Evolutionary conservation across 164 flowering plant genomes (phyloP).

Genomic region (Buxus sempervirens): DNA sequence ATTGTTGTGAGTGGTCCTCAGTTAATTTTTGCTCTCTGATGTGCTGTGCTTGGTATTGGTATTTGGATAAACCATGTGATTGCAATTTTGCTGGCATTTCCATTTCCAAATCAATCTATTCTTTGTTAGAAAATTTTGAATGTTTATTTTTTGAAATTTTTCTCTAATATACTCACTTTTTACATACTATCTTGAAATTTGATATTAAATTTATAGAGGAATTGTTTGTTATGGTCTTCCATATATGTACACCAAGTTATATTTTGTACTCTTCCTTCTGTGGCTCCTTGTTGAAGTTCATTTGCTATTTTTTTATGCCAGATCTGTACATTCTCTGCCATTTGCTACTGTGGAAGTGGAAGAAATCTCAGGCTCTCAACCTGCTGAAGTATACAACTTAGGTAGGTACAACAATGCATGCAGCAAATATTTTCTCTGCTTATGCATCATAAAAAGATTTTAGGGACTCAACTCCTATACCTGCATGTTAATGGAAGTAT

Average conservation of each 20-base stretch:
- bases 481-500: background rate
- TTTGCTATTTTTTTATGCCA: conserved; percentile 23
- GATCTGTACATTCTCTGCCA: conserved; percentile 49
- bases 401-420: conserved; percentile 44
- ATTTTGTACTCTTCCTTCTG: background rate
- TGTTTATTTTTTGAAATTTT: background rate
- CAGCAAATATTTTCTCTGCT: background rate
- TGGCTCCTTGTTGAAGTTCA: background rate
- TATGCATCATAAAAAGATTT: background rate
- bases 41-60: background rate
- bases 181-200: background rate
- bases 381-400: conserved; percentile 84
- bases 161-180: background rate
- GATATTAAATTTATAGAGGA: background rate
- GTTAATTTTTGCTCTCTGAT: background rate
- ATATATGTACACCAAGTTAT: too few species aligned
- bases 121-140: background rate
- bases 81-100: background rate
- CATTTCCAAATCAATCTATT: background rate
- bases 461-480: background rate
- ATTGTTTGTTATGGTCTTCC: background rate
- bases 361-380: conserved; percentile 71
- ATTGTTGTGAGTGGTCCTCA: background rate
- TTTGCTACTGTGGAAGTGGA: conserved; percentile 78
- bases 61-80: background rate